These are phyloP conservation scores for Thielaviopsis euricoi DNA, from an alignment of 2,329 filamentous ascomycete genomes.

Conservation along the genomic window DNA sequence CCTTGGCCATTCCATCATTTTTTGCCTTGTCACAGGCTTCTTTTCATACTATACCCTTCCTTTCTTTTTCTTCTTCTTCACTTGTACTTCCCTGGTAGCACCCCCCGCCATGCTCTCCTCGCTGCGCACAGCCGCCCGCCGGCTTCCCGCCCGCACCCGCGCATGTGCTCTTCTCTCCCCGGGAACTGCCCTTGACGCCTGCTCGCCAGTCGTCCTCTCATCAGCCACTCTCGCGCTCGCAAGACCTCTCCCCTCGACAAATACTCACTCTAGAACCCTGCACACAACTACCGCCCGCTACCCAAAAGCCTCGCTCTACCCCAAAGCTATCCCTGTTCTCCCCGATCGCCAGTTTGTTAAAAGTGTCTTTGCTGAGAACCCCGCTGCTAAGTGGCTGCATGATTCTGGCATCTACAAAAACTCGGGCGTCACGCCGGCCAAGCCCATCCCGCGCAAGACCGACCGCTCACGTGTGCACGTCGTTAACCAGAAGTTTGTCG, in stretches of 20 bases:
- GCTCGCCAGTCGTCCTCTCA: not conserved
- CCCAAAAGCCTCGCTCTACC: not conserved
- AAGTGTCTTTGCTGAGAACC: not conserved
- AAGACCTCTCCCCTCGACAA: too few species aligned
- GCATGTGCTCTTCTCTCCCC: not conserved
- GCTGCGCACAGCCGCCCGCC: not conserved
- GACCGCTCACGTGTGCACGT: conserved; percentile 31
- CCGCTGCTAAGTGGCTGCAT: not conserved
- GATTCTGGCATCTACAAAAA: conserved; percentile 7
- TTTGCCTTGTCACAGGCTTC: too few species aligned
- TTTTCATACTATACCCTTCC: too few species aligned
- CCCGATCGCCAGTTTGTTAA: not conserved
- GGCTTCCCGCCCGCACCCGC: not conserved
- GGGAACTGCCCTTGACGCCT: too few species aligned
- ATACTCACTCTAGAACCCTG: not conserved
- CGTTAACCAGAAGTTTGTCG: conserved; percentile 32
- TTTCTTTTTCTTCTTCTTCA: too few species aligned
- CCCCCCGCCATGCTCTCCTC: not conserved
- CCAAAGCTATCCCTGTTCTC: not conserved
- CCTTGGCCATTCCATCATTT: too few species aligned
- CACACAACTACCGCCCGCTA: not conserved
- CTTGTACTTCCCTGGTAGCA: too few species aligned
- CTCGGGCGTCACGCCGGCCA: not conserved
- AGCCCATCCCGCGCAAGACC: not conserved
- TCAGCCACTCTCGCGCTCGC: too few species aligned